Conservation (phyloP, 1,284 basidiomycete species). For the Mycosarcoma maydis region DNA sequence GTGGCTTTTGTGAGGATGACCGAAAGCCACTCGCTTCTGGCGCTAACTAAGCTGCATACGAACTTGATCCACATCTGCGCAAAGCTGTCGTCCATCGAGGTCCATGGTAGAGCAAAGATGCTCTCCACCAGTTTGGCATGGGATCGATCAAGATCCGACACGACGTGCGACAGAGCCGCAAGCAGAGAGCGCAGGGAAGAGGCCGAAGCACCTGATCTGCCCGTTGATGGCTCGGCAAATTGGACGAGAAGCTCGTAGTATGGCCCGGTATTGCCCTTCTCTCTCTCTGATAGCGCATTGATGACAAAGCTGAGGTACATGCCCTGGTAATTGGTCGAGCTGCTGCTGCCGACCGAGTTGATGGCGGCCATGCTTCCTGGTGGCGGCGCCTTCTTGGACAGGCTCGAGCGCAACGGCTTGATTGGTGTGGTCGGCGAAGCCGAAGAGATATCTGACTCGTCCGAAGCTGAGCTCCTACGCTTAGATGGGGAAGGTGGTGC, state of each 20-base stretch:
- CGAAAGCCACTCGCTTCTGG: conserved; percentile 90
- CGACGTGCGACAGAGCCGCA: conserved; percentile 70
- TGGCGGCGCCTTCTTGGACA: conserved; percentile 37
- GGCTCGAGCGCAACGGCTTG: conserved; percentile 38
- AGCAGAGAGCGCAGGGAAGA: conserved; percentile 67
- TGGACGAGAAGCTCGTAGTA: conserved; percentile 72
- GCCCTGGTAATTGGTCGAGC: conserved; percentile 69
- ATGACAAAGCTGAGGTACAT: conserved; percentile 86
- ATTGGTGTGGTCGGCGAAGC: conserved; percentile 28
- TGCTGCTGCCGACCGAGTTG: conserved; percentile 18
- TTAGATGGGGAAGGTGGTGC: conserved; percentile 30
- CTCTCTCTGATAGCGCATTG: conserved; percentile 81
- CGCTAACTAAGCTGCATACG: conserved; percentile 88
- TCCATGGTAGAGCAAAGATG: conserved; percentile 89
- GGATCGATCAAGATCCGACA: conserved; percentile 76
- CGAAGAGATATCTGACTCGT: conserved; percentile 27
- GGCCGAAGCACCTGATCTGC: conserved; percentile 37
- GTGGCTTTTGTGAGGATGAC: conserved; percentile 83
- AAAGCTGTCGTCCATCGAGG: conserved; percentile 77
- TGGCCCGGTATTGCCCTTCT: conserved; percentile 66
- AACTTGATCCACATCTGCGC: conserved; percentile 73
- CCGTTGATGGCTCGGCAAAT: conserved; percentile 65
- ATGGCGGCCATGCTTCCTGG: conserved; percentile 45
- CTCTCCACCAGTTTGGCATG: conserved; percentile 88
- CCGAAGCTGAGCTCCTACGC: conserved; percentile 29